Evolutionary conservation across 306 rosid genomes (phyloP).

Genomic region (Ochetophila trinervis): DNA sequence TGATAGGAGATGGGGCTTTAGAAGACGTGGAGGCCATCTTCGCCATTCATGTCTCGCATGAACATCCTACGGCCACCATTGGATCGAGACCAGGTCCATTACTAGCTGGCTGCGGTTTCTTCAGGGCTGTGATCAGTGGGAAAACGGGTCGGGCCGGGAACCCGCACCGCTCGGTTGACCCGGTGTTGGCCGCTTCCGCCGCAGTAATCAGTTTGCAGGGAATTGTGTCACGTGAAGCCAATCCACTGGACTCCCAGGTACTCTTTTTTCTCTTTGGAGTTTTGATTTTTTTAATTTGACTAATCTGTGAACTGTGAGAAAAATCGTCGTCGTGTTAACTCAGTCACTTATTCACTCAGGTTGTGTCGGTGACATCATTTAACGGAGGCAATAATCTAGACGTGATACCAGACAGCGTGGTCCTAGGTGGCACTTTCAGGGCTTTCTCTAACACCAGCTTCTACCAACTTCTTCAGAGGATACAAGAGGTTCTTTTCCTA

Average conservation of each 20-base stretch:
- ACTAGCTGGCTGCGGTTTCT: constrained; percentile 94
- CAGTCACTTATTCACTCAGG: constrained; percentile 45
- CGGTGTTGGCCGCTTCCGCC: constrained; percentile 82
- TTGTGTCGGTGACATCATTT: constrained; percentile 78
- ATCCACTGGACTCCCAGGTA: constrained; percentile 91
- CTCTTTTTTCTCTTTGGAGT: neutral
- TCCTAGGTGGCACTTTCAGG: constrained; percentile 84
- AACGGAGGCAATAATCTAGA: constrained; percentile 78
- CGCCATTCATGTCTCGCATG: constrained; percentile 86
- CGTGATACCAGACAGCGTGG: constrained; percentile 61
- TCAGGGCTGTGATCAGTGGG: constrained; percentile 71
- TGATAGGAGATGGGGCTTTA: constrained; percentile 87
- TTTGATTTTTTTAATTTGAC: neutral
- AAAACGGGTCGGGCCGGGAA: constrained; percentile 38
- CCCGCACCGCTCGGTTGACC: constrained; percentile 61
- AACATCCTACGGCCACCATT: constrained; percentile 67
- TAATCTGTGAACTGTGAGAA: neutral
- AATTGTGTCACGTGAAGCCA: constrained; percentile 87
- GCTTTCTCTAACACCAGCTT: constrained; percentile 89
- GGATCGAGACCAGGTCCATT: constrained; percentile 91
- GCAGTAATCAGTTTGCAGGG: constrained; percentile 91
- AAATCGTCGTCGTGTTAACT: neutral
- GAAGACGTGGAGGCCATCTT: constrained; percentile 88
- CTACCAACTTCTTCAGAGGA: constrained; percentile 71
- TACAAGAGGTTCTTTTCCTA: constrained; percentile 59